phyloP scores from a whole-genome alignment of 495 filamentous ascomycete species.

The Neurospora pannonica region DNA sequence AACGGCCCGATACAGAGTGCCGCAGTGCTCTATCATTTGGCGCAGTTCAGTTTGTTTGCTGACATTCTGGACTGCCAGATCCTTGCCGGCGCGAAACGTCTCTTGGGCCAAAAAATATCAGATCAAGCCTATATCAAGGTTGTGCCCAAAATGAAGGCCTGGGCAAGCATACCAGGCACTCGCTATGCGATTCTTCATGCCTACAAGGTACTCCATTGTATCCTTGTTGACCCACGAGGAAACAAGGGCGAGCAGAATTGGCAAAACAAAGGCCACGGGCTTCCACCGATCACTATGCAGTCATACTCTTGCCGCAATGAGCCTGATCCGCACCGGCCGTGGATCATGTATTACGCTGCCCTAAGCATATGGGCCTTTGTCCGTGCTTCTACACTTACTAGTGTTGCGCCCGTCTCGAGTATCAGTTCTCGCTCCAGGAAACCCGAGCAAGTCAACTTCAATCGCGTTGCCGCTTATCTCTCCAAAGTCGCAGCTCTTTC shows the following conservation, averaged over 20 bases:
- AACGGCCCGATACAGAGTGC: conserved; percentile 78
- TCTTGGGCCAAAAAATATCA: conserved; percentile 80
- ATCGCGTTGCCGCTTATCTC: conserved; percentile 32
- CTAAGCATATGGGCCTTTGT: conserved; percentile 92
- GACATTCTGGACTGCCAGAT: conserved; percentile 94
- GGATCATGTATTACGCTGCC: conserved; percentile 91
- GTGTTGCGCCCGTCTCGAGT: neutral
- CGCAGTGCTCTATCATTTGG: conserved; percentile 82
- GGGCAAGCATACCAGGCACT: conserved; percentile 76
- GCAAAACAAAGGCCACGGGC: conserved; percentile 10
- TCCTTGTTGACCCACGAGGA: conserved; percentile 49
- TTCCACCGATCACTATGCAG: conserved; percentile 24
- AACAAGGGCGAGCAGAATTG: conserved; percentile 25
- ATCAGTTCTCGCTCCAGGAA: conserved; percentile 49
- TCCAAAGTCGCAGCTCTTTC: conserved; percentile 25
- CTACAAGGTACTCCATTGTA: conserved; percentile 71
- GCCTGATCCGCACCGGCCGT: conserved; percentile 81
- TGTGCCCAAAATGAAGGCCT: conserved; percentile 69
- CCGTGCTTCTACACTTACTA: conserved; percentile 41
- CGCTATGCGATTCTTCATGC: conserved; percentile 89
- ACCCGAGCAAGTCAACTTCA: conserved; percentile 17
- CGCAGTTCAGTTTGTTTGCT: conserved; percentile 91
- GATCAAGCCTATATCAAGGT: conserved; percentile 69
- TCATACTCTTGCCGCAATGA: conserved; percentile 77
- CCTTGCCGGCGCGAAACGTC: conserved; percentile 71